Percentiles rank a stretch among this genome's conserved stretches.
phyloP scores from a whole-genome alignment of 2,329 filamentous ascomycete genomes.

The Phoma herbarum region DNA sequence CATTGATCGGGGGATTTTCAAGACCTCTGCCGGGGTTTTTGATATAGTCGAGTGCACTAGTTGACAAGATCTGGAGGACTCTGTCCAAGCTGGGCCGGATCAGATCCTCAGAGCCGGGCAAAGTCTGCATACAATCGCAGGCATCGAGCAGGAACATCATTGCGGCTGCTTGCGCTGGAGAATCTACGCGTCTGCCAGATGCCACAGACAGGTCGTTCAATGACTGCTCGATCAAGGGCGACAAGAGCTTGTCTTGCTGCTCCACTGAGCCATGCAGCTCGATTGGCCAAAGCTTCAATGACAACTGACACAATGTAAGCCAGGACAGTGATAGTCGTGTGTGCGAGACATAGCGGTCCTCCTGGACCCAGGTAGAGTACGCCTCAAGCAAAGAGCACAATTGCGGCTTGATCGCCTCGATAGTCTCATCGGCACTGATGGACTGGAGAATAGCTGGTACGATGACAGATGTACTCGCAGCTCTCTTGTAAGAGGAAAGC shows the following conservation, averaged over 20 bases:
- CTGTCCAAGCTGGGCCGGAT: conserved; percentile 34
- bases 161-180: conserved; percentile 32
- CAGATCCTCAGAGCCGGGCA: conserved; percentile 33
- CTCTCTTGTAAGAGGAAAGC: conserved; percentile 32
- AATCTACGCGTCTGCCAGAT: conserved; percentile 27
- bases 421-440: conserved; percentile 35
- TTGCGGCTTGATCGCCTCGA: conserved; percentile 32
- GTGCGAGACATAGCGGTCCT: conserved; percentile 29
- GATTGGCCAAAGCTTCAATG: conserved; percentile 44
- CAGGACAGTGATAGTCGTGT: conserved; percentile 34
- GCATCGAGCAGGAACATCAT: conserved; percentile 41
- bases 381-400: conserved; percentile 35
- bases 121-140: conserved; percentile 35
- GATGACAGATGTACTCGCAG: conserved; percentile 41
- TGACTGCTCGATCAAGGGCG: conserved; percentile 41
- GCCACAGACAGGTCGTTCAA: conserved; percentile 30
- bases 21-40: no score
- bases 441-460: conserved; percentile 41
- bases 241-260: conserved; percentile 35
- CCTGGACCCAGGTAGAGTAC: conserved; percentile 33
- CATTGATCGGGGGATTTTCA: no score
- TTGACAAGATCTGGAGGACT: conserved; percentile 34
- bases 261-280: conserved; percentile 38
- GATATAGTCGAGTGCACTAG: conserved; percentile 25
- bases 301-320: conserved; percentile 41